These are phyloP conservation scores for Neurospora sp. DNA, from an alignment of 2,329 filamentous ascomycete genomes.

Conservation along the genomic window DNA sequence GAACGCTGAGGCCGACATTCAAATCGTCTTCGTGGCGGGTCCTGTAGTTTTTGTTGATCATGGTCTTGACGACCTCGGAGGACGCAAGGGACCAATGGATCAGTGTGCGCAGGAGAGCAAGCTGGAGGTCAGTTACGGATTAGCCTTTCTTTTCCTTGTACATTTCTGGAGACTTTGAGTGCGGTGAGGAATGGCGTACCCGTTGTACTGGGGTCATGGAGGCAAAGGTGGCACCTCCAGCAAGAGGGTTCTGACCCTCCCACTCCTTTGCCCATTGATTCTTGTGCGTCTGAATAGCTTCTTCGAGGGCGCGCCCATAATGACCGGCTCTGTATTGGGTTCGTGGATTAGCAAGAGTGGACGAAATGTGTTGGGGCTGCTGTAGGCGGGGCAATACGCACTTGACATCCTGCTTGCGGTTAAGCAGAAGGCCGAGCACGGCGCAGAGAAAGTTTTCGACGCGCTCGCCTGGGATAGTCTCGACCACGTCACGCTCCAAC, in stretches of 20 bases:
- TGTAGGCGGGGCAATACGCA: constrained; percentile 37
- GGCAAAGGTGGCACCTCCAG: constrained; percentile 70
- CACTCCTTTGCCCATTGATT: constrained; percentile 82
- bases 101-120: constrained; percentile 73
- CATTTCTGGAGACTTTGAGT: background rate
- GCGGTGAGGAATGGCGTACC: constrained; percentile 40
- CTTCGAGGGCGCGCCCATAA: constrained; percentile 86
- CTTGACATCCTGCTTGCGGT: constrained; percentile 98
- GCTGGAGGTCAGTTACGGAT: constrained; percentile 36
- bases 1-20: constrained; percentile 77
- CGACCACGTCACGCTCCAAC: constrained; percentile 76
- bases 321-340: constrained; percentile 62
- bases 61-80: constrained; percentile 70
- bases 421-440: constrained; percentile 76
- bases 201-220: constrained; percentile 73
- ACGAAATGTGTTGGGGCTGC: background rate
- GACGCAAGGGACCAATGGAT: constrained; percentile 83
- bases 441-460: constrained; percentile 85
- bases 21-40: constrained; percentile 70
- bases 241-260: constrained; percentile 74
- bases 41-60: constrained; percentile 85
- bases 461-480: constrained; percentile 69
- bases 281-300: constrained; percentile 77
- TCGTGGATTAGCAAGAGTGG: background rate
- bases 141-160: constrained; percentile 1